phyloP scores from a whole-genome alignment of 1,139 yeast genomes.

The Blastobotrys buckinghamii region DNA sequence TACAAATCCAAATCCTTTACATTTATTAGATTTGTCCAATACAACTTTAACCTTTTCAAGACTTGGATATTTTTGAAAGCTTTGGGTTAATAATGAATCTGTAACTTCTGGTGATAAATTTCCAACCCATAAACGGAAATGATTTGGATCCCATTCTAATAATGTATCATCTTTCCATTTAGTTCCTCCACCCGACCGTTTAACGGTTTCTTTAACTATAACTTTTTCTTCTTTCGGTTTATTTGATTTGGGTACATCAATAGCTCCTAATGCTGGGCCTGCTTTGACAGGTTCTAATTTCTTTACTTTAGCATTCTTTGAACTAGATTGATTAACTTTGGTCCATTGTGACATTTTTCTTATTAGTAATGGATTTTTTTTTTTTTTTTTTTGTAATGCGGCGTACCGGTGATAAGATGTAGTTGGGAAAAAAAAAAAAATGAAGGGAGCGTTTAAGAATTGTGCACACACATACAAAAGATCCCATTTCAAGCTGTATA shows the following conservation, averaged over 20 bases:
- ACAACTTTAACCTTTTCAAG: constrained; percentile 50
- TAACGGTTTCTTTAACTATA: constrained; percentile 34
- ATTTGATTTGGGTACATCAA: background rate
- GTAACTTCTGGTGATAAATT: constrained; percentile 65
- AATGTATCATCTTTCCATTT: constrained; percentile 46
- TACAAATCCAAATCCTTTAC: constrained; percentile 68
- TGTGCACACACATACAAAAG: too few relatives aligned
- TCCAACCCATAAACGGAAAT: constrained; percentile 69
- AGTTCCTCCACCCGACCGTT: constrained; percentile 42
- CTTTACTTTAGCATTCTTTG: background rate
- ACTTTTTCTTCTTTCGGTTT: background rate
- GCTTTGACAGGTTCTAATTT: background rate
- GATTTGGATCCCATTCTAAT: constrained; percentile 59
- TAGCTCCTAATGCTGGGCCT: background rate
- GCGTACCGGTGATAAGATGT: background rate
- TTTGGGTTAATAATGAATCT: constrained; percentile 46
- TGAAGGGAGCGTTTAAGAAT: too few relatives aligned
- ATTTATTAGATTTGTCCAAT: constrained; percentile 31
- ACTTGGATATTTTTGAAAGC: constrained; percentile 47
- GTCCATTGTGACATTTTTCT: background rate
- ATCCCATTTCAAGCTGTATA: too few relatives aligned
- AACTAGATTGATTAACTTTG: background rate
- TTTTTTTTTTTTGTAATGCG: background rate
- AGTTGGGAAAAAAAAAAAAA: too few relatives aligned
- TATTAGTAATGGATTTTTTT: background rate